Percentiles rank a stretch among this genome's conserved stretches.
These are phyloP conservation scores for Onygena corvina DNA, from an alignment of 2,329 filamentous ascomycete species.

Conservation along the genomic window DNA sequence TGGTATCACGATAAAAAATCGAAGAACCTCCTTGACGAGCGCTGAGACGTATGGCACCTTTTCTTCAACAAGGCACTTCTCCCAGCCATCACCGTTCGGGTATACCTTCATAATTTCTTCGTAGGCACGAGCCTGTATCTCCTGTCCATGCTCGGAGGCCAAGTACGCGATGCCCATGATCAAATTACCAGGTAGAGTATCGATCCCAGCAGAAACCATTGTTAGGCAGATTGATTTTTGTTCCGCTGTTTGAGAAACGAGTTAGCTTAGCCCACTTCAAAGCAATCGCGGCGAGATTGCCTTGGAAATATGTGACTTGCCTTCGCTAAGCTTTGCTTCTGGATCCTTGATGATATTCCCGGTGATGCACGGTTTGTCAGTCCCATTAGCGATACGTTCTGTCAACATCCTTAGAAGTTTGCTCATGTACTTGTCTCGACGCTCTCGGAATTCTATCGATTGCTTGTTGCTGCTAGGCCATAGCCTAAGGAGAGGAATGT, in stretches of 20 bases:
- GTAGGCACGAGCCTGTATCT: conserved; percentile 58
- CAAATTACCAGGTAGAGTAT: conserved; percentile 68
- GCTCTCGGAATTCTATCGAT: conserved; percentile 53
- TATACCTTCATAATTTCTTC: conserved; percentile 59
- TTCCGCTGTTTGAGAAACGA: conserved; percentile 44
- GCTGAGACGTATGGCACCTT: conserved; percentile 67
- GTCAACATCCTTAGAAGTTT: conserved; percentile 49
- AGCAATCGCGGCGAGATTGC: neutral
- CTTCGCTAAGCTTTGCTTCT: conserved; percentile 55
- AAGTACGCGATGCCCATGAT: conserved; percentile 71
- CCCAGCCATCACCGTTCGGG: conserved; percentile 64
- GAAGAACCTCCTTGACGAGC: conserved; percentile 63
- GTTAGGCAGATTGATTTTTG: conserved; percentile 70
- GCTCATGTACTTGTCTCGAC: conserved; percentile 55
- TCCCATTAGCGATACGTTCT: conserved; percentile 49
- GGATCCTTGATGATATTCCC: conserved; percentile 60
- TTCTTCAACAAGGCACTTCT: conserved; percentile 58
- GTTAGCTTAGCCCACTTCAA: conserved; percentile 32
- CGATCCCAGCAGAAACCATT: conserved; percentile 69
- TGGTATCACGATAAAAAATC: conserved; percentile 69
- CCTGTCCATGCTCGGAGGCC: conserved; percentile 53
- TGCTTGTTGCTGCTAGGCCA: conserved; percentile 50
- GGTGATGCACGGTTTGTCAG: conserved; percentile 56
- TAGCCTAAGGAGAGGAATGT: conserved; percentile 61
- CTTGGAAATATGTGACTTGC: conserved; percentile 30